Conservation (phyloP, 495 filamentous ascomycete genomes). For the Geopyxis carbonaria region DNA sequence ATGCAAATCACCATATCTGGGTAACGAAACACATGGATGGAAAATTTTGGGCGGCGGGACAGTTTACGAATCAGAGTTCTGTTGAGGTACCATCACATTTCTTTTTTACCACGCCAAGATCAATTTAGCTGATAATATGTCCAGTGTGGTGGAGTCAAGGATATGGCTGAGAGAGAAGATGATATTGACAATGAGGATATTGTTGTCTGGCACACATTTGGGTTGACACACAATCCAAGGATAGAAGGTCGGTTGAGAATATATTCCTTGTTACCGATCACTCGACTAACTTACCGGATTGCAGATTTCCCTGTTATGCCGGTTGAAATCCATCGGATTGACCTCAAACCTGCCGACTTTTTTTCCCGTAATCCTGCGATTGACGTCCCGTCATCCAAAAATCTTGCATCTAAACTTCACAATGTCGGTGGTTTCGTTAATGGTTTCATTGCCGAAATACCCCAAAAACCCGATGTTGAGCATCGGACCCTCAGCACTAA, state of each 20-base stretch:
- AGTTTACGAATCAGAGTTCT: conserved; percentile 31
- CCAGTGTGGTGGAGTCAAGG: conserved; percentile 28
- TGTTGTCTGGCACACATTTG: conserved; percentile 46
- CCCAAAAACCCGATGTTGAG: conserved; percentile 8
- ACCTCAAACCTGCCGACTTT: conserved; percentile 38
- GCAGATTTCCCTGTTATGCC: conserved; percentile 47
- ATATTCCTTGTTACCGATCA: neutral
- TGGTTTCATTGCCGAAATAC: conserved; percentile 16
- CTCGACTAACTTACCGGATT: conserved; percentile 8
- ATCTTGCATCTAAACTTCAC: conserved; percentile 20
- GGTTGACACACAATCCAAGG: conserved; percentile 42
- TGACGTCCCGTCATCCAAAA: conserved; percentile 32
- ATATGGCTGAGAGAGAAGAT: conserved; percentile 29
- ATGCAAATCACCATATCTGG: conserved; percentile 28
- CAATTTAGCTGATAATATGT: conserved; percentile 1
- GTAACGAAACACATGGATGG: conserved; percentile 27
- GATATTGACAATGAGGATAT: conserved; percentile 32
- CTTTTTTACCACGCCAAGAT: neutral
- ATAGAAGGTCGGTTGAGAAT: conserved; percentile 28
- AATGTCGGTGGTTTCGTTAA: conserved; percentile 16
- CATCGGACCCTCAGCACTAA: conserved; percentile 14
- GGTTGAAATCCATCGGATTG: conserved; percentile 41
- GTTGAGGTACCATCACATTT: conserved; percentile 16
- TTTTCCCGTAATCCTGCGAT: conserved; percentile 38
- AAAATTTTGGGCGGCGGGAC: conserved; percentile 29